Evolutionary conservation across 1,139 yeast species (phyloP).

Genomic region (Kluyveromyces sp.): DNA sequence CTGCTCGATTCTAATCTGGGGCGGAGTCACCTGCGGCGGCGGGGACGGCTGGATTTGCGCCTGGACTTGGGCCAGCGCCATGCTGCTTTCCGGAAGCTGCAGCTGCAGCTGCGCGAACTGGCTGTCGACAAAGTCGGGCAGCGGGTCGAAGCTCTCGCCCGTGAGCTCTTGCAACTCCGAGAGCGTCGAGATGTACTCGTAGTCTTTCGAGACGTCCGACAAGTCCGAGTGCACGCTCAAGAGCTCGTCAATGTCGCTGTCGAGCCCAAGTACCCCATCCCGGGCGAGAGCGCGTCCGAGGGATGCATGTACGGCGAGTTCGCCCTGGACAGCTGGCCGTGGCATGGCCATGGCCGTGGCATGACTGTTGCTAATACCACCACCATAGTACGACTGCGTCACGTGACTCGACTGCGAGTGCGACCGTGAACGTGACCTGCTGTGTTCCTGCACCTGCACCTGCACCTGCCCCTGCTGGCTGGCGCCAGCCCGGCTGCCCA

Average conservation of each 20-base stretch:
- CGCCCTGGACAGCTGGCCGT: not conserved
- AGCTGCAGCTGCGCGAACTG: not conserved
- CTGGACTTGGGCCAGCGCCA: not conserved
- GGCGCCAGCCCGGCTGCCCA: too few relatives aligned
- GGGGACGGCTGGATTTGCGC: not conserved
- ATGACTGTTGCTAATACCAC: too few relatives aligned
- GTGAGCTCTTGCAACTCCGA: slow-evolving; percentile 1
- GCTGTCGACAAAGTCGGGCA: not conserved
- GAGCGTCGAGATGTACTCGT: slow-evolving; percentile 1
- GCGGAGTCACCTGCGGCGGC: not conserved
- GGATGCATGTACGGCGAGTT: slow-evolving; percentile 3
- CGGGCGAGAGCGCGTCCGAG: slow-evolving; percentile 1
- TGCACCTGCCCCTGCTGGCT: too few relatives aligned
- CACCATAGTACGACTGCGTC: too few relatives aligned
- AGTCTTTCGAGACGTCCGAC: slow-evolving; percentile 4
- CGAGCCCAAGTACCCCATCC: slow-evolving; percentile 1
- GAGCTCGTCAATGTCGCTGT: slow-evolving; percentile 3
- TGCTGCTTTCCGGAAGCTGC: not conserved
- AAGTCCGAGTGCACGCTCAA: slow-evolving; percentile 4
- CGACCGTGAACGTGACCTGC: too few relatives aligned
- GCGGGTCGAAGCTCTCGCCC: not conserved
- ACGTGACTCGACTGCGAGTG: too few relatives aligned
- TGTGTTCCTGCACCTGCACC: too few relatives aligned
- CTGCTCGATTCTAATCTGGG: not conserved
- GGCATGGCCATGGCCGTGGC: not conserved